Evolutionary conservation across 164 flowering plant species (phyloP).

Genomic region (Kalanchoe fedtschenkoi): DNA sequence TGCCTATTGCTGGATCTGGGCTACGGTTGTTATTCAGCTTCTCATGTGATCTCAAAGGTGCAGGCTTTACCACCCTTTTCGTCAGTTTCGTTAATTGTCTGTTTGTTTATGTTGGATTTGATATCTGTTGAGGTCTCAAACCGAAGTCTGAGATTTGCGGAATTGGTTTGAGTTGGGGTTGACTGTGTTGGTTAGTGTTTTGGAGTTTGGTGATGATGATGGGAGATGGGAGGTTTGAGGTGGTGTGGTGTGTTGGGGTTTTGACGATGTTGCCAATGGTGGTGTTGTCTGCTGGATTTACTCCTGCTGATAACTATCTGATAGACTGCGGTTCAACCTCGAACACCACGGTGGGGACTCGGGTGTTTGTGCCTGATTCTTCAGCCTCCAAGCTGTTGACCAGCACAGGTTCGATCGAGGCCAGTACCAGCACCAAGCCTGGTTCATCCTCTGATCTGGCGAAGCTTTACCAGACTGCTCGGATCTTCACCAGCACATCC

Average conservation of each 20-base stretch:
- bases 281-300: constrained; percentile 2
- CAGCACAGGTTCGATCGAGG: background rate
- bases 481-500: background rate
- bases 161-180: background rate
- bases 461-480: background rate
- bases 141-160: background rate
- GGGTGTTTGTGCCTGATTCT: background rate
- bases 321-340: background rate
- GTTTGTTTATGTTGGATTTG: background rate
- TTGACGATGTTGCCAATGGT: constrained; percentile 11
- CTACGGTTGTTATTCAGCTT: too few relatives aligned
- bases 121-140: too few relatives aligned
- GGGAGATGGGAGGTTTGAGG: constrained; percentile 14
- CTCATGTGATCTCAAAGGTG: background rate
- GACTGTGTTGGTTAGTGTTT: background rate
- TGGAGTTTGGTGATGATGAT: constrained; percentile 12
- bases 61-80: background rate
- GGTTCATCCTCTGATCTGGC: constrained; percentile 12
- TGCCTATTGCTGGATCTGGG: background rate
- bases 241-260: constrained; percentile 21
- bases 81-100: background rate
- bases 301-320: constrained; percentile 5
- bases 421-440: background rate
- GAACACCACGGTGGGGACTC: background rate
- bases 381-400: background rate